These are phyloP conservation scores for Colletotrichum phormii DNA, from an alignment of 2,329 filamentous ascomycete species.

Conservation along the genomic window DNA sequence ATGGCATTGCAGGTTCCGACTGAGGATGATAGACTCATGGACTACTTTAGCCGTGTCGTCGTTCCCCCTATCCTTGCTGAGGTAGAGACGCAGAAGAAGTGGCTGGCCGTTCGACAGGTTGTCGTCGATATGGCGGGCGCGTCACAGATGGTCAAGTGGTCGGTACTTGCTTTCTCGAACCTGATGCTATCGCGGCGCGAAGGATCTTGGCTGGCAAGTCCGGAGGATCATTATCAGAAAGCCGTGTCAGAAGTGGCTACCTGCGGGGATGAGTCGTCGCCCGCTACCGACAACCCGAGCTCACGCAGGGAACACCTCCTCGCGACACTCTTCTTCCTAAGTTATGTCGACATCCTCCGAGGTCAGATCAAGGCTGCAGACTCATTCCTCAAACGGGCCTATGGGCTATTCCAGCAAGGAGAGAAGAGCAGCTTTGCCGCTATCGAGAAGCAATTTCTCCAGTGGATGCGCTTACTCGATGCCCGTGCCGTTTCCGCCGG, in stretches of 20 bases:
- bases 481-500: constrained; percentile 67
- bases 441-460: constrained; percentile 60
- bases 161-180: constrained; percentile 64
- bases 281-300: constrained; percentile 41
- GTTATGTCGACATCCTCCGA: constrained; percentile 63
- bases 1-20: constrained; percentile 1
- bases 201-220: constrained; percentile 45
- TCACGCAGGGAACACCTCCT: constrained; percentile 55
- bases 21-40: constrained; percentile 48
- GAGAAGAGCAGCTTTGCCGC: constrained; percentile 50
- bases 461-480: constrained; percentile 67
- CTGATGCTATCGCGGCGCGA: constrained; percentile 53
- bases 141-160: constrained; percentile 59
- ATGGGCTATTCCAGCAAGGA: constrained; percentile 56
- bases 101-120: constrained; percentile 60
- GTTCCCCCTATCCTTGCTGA: constrained; percentile 65
- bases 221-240: constrained; percentile 51
- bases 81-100: constrained; percentile 64
- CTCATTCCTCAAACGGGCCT: constrained; percentile 61
- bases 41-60: constrained; percentile 60
- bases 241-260: constrained; percentile 48
- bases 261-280: constrained; percentile 4
- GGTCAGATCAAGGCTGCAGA: constrained; percentile 58
- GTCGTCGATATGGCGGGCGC: constrained; percentile 58
- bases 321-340: constrained; percentile 64